Evolutionary conservation across 257 asterid species (phyloP).

Genomic region (Rhazya stricta): DNA sequence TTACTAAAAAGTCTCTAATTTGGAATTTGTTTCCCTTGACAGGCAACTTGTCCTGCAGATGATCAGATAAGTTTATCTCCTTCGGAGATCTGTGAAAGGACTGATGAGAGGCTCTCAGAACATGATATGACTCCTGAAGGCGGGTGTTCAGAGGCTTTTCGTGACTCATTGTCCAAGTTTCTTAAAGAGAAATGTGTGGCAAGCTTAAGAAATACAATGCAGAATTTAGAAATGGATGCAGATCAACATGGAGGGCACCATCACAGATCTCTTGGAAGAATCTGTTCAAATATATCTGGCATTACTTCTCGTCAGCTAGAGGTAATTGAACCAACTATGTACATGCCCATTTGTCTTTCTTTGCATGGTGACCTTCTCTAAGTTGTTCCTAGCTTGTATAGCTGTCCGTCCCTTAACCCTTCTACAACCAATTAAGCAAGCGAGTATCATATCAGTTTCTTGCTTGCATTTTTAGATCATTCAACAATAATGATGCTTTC

Average conservation of each 20-base stretch:
- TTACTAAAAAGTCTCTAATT: neutral
- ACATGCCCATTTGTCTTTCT: neutral
- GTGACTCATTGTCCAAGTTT: slow-evolving; percentile 46
- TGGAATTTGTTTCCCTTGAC: slow-evolving; percentile 24
- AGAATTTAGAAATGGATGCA: slow-evolving; percentile 32
- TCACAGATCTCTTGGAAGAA: slow-evolving; percentile 33
- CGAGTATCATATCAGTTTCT: neutral
- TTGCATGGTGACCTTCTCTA: neutral
- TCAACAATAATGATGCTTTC: slow-evolving; percentile 2
- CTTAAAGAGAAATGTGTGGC: slow-evolving; percentile 36
- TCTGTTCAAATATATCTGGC: slow-evolving; percentile 62
- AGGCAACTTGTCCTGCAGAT: slow-evolving; percentile 90
- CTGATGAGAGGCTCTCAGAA: slow-evolving; percentile 42
- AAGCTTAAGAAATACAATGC: slow-evolving; percentile 29
- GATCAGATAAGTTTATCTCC: slow-evolving; percentile 49
- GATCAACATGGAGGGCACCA: slow-evolving; percentile 35
- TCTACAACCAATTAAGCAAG: neutral
- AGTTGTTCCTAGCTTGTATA: neutral
- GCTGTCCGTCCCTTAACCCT: neutral
- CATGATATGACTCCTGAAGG: slow-evolving; percentile 39
- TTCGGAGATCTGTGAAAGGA: slow-evolving; percentile 36
- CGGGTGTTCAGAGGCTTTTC: slow-evolving; percentile 55
- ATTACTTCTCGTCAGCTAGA: slow-evolving; percentile 63
- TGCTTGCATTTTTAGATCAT: neutral
- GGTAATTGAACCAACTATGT: slow-evolving; percentile 37